phyloP scores from a whole-genome alignment of 2,329 filamentous ascomycete genomes.

The Cladophialophora bantiana region DNA sequence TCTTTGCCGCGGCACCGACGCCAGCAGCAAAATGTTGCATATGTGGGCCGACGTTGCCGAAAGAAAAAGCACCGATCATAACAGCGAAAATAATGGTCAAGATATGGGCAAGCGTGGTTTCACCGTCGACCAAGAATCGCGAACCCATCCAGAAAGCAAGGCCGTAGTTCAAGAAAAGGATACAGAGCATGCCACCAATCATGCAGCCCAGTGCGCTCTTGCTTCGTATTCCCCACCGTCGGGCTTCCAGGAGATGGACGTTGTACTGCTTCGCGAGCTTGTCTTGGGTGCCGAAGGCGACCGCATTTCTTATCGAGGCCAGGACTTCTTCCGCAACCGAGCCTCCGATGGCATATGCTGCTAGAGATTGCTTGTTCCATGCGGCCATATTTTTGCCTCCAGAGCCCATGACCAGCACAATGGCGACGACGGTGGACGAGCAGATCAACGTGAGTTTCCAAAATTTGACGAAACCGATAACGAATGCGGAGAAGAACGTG shows the following conservation, averaged over 20 bases:
- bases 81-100: constrained; percentile 88
- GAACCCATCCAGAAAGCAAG: constrained; percentile 87
- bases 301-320: constrained; percentile 88
- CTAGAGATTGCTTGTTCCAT: constrained; percentile 78
- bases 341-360: constrained; percentile 82
- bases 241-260: constrained; percentile 72
- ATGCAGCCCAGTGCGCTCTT: constrained; percentile 77
- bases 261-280: constrained; percentile 90
- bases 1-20: constrained; percentile 85
- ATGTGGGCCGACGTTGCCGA: constrained; percentile 87
- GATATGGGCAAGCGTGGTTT: constrained; percentile 72
- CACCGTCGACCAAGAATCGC: constrained; percentile 71
- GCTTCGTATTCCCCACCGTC: constrained; percentile 76
- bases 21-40: constrained; percentile 84
- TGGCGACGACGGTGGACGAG: constrained; percentile 78
- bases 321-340: constrained; percentile 93
- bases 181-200: constrained; percentile 81
- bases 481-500: constrained; percentile 85
- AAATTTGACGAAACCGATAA: constrained; percentile 88
- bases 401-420: constrained; percentile 77
- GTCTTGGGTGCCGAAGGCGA: constrained; percentile 91
- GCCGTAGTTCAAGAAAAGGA: constrained; percentile 86
- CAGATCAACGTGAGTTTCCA: constrained; percentile 94
- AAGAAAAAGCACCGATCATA: constrained; percentile 89
- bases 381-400: constrained; percentile 78